A percentile compares a stretch with the other conserved stretches of the same genome.
These are phyloP conservation scores for Cydonia oblonga DNA, from an alignment of 331 rosid species.

Conservation along the genomic window DNA sequence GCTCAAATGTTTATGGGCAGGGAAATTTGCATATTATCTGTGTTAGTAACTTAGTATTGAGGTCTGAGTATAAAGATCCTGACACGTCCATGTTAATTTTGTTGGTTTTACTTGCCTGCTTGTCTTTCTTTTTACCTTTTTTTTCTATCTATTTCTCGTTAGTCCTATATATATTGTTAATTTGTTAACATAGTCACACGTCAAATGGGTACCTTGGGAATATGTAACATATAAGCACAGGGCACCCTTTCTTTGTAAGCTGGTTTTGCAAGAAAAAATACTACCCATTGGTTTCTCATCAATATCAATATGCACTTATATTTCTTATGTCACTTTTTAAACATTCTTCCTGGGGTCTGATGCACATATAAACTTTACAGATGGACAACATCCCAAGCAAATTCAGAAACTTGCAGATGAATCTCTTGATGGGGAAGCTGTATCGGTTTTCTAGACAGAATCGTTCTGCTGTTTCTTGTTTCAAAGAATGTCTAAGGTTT, in stretches of 20 bases:
- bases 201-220: not conserved
- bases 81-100: constrained; percentile 5
- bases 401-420: constrained; percentile 78
- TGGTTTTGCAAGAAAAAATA: not conserved
- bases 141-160: not conserved
- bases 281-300: not conserved
- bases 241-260: not conserved
- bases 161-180: not conserved
- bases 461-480: constrained; percentile 78
- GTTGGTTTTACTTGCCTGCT: not conserved
- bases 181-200: not conserved
- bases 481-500: constrained; percentile 95
- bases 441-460: constrained; percentile 72
- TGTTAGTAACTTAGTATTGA: not conserved
- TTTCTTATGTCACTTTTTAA: not conserved
- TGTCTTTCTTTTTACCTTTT: not conserved
- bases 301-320: not conserved
- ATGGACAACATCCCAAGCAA: constrained; percentile 90
- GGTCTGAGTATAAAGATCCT: not conserved
- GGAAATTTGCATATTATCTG: not conserved
- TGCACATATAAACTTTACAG: constrained; percentile 28
- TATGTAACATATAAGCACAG: not conserved
- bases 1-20: not conserved
- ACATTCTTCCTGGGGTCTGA: not conserved
- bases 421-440: constrained; percentile 78